Evolutionary conservation across 2,329 filamentous ascomycete species (phyloP).

Genomic region (Aureobasidium sp.): DNA sequence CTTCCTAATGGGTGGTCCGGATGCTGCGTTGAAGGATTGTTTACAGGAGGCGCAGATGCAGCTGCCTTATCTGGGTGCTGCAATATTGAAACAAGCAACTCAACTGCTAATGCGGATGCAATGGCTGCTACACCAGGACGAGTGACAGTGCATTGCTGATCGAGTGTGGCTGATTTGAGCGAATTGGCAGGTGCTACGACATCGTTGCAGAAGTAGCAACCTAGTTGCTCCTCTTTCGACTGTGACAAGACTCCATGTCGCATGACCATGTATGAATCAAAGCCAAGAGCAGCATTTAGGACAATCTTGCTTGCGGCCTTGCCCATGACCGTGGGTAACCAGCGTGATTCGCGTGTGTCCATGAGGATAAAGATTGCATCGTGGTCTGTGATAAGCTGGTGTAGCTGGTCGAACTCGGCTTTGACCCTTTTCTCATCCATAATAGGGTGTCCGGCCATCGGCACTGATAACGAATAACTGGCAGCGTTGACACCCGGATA

Average conservation of each 20-base stretch:
- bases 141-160: conserved; percentile 97
- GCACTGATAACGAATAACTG: conserved; percentile 77
- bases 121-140: conserved; percentile 87
- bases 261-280: conserved; percentile 97
- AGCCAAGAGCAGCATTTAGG: conserved; percentile 91
- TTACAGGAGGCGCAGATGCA: conserved; percentile 29
- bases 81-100: conserved; percentile 77
- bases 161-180: conserved; percentile 87
- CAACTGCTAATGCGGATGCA: conserved; percentile 83
- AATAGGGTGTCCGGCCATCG: conserved; percentile 91
- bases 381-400: conserved; percentile 70
- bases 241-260: conserved; percentile 65
- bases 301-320: conserved; percentile 91
- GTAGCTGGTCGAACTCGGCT: conserved; percentile 67
- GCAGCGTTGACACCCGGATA: conserved; percentile 82
- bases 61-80: conserved; percentile 53
- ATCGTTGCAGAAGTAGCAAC: conserved; percentile 98
- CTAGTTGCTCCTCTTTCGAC: conserved; percentile 51
- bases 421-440: conserved; percentile 63
- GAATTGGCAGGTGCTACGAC: conserved; percentile 91
- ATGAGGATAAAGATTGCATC: conserved; percentile 95
- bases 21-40: not conserved
- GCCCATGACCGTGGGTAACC: conserved; percentile 93
- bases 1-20: conserved; percentile 55
- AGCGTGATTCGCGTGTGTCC: conserved; percentile 88